Base-by-base conservation (phyloP, 352 stramenopile species). In the Globisporangium nodosum region DNA sequence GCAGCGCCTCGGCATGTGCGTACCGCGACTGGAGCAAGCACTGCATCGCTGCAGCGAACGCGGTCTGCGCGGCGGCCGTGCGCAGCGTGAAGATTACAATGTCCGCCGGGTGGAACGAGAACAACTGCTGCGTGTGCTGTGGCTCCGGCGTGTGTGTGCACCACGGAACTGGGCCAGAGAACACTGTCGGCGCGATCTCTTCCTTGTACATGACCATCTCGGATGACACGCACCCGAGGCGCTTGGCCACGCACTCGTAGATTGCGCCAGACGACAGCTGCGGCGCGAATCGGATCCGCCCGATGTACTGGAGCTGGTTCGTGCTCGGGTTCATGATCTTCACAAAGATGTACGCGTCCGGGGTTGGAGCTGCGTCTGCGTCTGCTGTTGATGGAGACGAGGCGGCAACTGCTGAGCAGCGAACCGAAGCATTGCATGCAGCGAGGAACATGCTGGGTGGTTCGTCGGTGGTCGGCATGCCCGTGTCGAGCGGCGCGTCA, bases 201-300 rank as follows among this genome's bases (percentile, higher is more conserved):
- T 93, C 83, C 60, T 83, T 82, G 58, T 79, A 85, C 70, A 91
- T 78, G 21, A 73, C 48, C 46, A 91, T 47, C 21, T 89, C 72
- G 42, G 66, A 64, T 39, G 69, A 78, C 6, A 50, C 62, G 58
- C 75, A 88, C 5, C 58, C 58, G 11, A 81, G 68, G 18, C 58
- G 63, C 27, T 56, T 68, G 8, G 78, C 78, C 1, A 78, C 70
- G 55, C 68, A 68, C 9, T 85, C 75, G 49, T 85, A 87, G 9
- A 90, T 35, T 3, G 58, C 49, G 18, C 60, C 68, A 0, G 78
- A 71, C 9, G 71, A 53, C 9, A 86, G 64, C 39, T 70, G 47
- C 30, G 63, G 60, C 37, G 55, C 24, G 33, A 82, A 69, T 12
- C 58, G 59, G 54, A 78, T 66, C 20, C 74, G 71, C 1, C 74